Evolutionary conservation across 257 asterid genomes (phyloP).

Genomic region (Solanum gracilifrons): DNA sequence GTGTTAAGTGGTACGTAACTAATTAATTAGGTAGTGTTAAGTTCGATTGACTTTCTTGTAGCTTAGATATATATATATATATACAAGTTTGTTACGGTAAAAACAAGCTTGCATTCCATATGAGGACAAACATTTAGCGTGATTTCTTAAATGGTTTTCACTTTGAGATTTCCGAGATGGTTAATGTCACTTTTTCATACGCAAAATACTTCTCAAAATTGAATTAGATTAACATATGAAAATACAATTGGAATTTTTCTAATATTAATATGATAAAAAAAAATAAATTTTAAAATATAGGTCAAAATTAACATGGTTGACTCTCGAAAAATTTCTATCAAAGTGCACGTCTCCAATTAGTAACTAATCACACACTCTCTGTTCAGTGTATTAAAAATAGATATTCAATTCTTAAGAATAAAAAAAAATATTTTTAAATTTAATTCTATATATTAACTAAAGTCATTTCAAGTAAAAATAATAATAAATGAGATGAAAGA

Average conservation of each 20-base stretch:
- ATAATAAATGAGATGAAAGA: background rate
- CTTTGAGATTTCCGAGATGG: constrained; percentile 19
- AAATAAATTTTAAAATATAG: too few species aligned
- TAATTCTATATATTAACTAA: too few species aligned
- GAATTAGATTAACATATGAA: background rate
- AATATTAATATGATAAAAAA: background rate
- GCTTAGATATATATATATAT: too few species aligned
- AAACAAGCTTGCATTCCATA: background rate
- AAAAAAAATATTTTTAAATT: too few species aligned
- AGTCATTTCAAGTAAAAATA: too few species aligned
- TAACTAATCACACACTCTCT: too few species aligned
- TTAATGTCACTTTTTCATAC: background rate
- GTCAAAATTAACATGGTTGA: background rate
- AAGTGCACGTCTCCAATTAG: background rate
- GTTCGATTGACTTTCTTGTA: background rate
- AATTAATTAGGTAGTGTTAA: background rate
- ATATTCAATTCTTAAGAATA: too few species aligned
- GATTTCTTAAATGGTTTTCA: background rate
- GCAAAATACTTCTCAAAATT: background rate
- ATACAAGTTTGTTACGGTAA: background rate
- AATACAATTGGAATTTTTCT: background rate
- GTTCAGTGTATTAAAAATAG: background rate
- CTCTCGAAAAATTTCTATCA: background rate
- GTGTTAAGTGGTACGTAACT: background rate
- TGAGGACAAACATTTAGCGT: constrained; percentile 15